Evolutionary conservation across 768 basidiomycete genomes (phyloP).

Genomic region (Podaxis carcinomalis): DNA sequence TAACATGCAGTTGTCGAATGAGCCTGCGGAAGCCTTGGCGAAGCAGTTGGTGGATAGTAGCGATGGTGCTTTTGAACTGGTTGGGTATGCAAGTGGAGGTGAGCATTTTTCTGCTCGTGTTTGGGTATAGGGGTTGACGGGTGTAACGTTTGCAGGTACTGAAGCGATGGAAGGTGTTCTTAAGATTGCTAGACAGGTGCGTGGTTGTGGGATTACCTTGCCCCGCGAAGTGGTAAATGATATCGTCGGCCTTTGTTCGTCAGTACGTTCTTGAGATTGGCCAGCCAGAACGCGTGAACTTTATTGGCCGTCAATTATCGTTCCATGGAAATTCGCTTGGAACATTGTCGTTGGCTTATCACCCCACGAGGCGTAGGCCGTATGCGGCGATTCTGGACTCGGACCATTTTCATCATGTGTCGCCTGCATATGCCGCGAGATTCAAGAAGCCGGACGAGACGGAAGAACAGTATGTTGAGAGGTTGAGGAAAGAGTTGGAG

Average conservation of each 20-base stretch:
- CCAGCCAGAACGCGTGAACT: constrained; percentile 69
- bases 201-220: constrained; percentile 9
- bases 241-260: neutral
- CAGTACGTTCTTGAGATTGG: constrained; percentile 71
- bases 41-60: constrained; percentile 58
- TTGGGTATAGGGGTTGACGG: neutral
- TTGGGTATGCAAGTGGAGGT: constrained; percentile 78
- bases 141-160: constrained; percentile 46
- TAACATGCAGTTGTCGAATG: constrained; percentile 78
- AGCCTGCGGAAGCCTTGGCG: constrained; percentile 79
- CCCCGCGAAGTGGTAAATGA: neutral
- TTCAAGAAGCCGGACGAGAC: constrained; percentile 67
- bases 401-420: constrained; percentile 76
- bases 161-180: constrained; percentile 89
- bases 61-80: constrained; percentile 68
- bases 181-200: constrained; percentile 75
- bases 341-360: constrained; percentile 63
- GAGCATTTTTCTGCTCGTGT: constrained; percentile 14
- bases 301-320: constrained; percentile 73
- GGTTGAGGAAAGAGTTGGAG: constrained; percentile 77
- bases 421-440: constrained; percentile 83
- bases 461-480: constrained; percentile 75
- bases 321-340: constrained; percentile 84
- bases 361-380: constrained; percentile 63
- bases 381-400: constrained; percentile 64